A percentile compares a stretch with the other conserved stretches of the same genome.
Evolutionary conservation across 2,329 filamentous ascomycete species (phyloP).

Genomic region (Fusarium sp.): DNA sequence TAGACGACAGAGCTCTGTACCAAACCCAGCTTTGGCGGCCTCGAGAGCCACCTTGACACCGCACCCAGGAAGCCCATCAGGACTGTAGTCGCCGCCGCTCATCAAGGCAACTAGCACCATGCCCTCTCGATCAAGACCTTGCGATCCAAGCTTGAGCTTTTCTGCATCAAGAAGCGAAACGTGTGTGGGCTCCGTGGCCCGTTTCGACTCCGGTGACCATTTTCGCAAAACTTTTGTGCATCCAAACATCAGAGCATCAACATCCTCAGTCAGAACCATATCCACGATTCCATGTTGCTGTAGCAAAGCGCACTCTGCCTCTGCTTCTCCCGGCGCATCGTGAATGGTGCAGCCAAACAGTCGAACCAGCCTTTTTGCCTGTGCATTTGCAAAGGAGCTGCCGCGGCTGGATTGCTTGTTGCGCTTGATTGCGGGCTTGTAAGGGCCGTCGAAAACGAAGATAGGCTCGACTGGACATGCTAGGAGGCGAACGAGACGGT

Average conservation of each 20-base stretch:
- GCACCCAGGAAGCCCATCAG: constrained; percentile 87
- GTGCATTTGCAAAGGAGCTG: constrained; percentile 74
- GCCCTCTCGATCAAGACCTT: constrained; percentile 81
- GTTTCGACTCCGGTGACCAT: constrained; percentile 79
- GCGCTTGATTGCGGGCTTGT: constrained; percentile 88
- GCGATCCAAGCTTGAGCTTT: constrained; percentile 60
- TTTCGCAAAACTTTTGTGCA: constrained; percentile 82
- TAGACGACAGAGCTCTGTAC: constrained; percentile 76
- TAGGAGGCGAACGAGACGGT: constrained; percentile 83
- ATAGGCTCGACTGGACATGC: constrained; percentile 83
- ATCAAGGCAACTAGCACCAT: constrained; percentile 96
- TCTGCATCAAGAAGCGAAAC: constrained; percentile 81
- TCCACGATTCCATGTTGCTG: constrained; percentile 88
- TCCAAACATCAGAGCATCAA: constrained; percentile 98
- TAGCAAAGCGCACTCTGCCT: constrained; percentile 92
- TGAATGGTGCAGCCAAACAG: constrained; percentile 88
- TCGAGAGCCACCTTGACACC: constrained; percentile 91
- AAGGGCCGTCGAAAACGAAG: constrained; percentile 89
- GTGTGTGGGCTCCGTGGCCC: constrained; percentile 81
- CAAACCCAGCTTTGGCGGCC: constrained; percentile 89
- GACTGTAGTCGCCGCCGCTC: constrained; percentile 94
- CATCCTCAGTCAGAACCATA: constrained; percentile 94
- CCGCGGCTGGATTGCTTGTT: constrained; percentile 79
- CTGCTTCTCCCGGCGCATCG: constrained; percentile 92
- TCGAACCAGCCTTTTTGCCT: constrained; percentile 85